Percentiles rank a stretch among this genome's conserved stretches.
Evolutionary conservation across 352 stramenopile species (phyloP).

Genomic region (Pythium aristosporum): DNA sequence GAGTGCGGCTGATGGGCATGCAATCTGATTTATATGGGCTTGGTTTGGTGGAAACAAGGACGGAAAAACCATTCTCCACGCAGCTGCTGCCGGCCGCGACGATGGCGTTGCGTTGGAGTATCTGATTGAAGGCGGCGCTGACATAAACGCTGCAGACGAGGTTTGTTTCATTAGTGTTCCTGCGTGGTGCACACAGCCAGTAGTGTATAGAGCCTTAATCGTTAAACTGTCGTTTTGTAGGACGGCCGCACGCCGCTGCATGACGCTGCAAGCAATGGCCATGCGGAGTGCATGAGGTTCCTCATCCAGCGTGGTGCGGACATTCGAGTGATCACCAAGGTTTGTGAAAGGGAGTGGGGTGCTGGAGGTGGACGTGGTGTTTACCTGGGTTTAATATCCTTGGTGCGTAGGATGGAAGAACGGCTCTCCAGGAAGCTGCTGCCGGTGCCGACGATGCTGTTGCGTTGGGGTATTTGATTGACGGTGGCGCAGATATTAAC

Average conservation of each 20-base stretch:
- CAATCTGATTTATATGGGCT: not conserved
- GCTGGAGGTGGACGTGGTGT: not conserved
- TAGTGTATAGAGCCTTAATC: not conserved
- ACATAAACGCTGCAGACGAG: not conserved
- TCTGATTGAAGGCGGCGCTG: constrained; percentile 1
- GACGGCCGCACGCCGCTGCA: not conserved
- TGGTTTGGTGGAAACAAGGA: not conserved
- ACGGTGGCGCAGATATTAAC: not conserved
- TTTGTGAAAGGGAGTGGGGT: not conserved
- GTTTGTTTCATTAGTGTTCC: not conserved
- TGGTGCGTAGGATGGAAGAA: not conserved
- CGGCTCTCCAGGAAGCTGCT: not conserved
- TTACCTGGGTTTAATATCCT: not conserved
- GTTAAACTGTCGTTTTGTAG: not conserved
- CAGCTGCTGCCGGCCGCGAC: not conserved
- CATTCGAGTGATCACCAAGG: not conserved
- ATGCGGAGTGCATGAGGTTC: not conserved
- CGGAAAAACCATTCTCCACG: not conserved
- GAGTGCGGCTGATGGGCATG: not conserved
- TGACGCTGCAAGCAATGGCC: not conserved
- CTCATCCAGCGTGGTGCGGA: not conserved
- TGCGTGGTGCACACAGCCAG: not conserved
- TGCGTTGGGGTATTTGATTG: not conserved
- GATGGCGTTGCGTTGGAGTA: not conserved
- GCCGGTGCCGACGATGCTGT: not conserved